Evolutionary conservation across 139 green algal genomes (phyloP).

Genomic region (Micractinium sp.): DNA sequence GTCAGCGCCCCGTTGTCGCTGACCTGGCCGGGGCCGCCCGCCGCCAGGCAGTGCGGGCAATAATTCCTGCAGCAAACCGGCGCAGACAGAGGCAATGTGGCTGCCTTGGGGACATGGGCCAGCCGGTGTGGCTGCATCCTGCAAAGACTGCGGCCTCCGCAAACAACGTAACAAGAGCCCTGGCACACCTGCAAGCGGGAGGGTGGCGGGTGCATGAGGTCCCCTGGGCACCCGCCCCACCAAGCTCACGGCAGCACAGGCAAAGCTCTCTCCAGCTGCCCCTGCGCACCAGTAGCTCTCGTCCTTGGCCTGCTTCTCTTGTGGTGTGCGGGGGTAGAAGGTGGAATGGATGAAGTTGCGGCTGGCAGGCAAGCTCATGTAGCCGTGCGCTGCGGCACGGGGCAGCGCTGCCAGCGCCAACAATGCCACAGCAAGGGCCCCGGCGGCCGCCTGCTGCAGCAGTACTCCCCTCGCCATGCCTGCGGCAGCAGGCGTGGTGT

Average conservation of each 20-base stretch:
- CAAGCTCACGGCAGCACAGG: background rate
- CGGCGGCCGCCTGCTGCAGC: no score
- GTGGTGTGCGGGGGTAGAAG: background rate
- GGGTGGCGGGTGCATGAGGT: background rate
- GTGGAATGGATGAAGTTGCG: conserved; percentile 25
- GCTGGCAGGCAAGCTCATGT: conserved; percentile 6
- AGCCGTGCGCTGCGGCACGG: background rate
- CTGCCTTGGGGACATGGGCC: no score
- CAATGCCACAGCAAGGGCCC: background rate
- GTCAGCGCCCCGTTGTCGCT: background rate
- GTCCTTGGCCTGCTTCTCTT: background rate
- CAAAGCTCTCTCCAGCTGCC: background rate
- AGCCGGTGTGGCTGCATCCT: no score
- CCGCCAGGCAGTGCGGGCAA: conserved; percentile 28
- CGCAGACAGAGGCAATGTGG: background rate
- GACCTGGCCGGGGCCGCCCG: conserved; percentile 13
- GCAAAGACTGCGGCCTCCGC: background rate
- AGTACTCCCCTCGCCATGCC: no score
- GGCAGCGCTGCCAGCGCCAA: conserved; percentile 16
- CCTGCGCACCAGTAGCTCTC: background rate
- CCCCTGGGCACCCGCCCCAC: background rate
- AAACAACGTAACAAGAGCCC: background rate
- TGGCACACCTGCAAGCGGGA: background rate
- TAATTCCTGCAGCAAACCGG: background rate
- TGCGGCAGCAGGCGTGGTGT: no score